Evolutionary conservation across 495 filamentous ascomycete species (phyloP).

Genomic region (Pseudomonodictys pantanalensis): DNA sequence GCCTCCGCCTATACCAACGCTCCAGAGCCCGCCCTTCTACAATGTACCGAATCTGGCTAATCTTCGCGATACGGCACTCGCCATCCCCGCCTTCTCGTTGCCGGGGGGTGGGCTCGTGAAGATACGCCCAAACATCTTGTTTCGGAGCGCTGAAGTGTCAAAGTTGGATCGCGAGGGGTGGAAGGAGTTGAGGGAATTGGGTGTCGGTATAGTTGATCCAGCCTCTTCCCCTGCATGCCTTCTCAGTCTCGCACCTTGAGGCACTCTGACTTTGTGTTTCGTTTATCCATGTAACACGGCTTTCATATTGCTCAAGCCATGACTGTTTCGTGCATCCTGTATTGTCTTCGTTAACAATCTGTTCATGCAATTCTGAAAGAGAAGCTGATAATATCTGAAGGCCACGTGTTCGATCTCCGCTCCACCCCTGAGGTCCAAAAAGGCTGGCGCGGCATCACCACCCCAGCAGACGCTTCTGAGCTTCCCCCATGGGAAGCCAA

Average conservation of each 20-base stretch:
- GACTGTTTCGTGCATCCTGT: too few relatives aligned
- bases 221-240: too few relatives aligned
- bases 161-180: conserved; percentile 32
- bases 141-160: conserved; percentile 39
- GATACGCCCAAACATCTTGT: conserved; percentile 37
- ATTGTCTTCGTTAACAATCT: not conserved
- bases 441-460: conserved; percentile 2
- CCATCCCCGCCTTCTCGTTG: conserved; percentile 14
- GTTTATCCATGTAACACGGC: too few relatives aligned
- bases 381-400: conserved; percentile 29
- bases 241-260: too few relatives aligned
- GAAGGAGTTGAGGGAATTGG: conserved; percentile 27
- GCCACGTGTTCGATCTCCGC: conserved; percentile 40
- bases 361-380: not conserved
- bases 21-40: conserved; percentile 41
- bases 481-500: conserved; percentile 13
- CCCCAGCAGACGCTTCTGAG: not conserved
- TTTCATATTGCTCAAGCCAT: too few relatives aligned
- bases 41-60: conserved; percentile 38
- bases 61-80: conserved; percentile 40
- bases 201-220: too few relatives aligned
- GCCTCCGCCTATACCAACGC: conserved; percentile 7
- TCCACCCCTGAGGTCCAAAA: conserved; percentile 32
- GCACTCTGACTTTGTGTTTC: too few relatives aligned
- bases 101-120: conserved; percentile 14